Base-by-base conservation (phyloP, 768 basidiomycete species). In the Phanerochaete sordida region DNA sequence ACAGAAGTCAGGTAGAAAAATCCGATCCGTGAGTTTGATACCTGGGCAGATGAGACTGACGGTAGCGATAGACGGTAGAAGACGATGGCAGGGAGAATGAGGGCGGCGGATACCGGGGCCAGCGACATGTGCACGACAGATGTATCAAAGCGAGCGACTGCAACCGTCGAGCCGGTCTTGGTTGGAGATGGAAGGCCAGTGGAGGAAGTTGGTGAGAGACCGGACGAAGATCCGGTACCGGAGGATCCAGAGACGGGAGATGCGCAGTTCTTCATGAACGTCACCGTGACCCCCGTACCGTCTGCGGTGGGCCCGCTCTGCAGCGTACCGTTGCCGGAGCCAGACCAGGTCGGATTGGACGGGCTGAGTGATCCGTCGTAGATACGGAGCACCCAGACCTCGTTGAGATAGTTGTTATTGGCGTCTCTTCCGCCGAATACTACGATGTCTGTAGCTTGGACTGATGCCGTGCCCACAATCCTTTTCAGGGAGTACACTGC, bases 371-470 rank as follows among this genome's bases (percentile, higher is more conserved):
- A 71, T n/a, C 78, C 86, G 61, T 80, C 78, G 71, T 92, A 93
- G 3, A 88, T 82, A 56, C 91, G 78, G 61, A 93, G 77, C 8
- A 93, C 70, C 91, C 91, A 93, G 12, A 93, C 68, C 58, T 93
- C 91, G 43, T 84, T 81, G 3, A 91, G 76, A 67, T 89, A 86
- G 26, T 76, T 82, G 15, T 91, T 91, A 57, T 75, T 69, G 46
- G 77, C 75, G 68, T 91, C 89, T 64, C 81, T 81, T 43, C 91
- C 91, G 33, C 91, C 91, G 63, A 91, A 93, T 11, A 93, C 83
- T 47, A 93, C 79, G 19, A 84, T 87, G 68, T 93, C 91, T 26
- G 88, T 77, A 21, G 80, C 82, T n/a, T n/a, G 21, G 65, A 65
- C 69, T 24, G 82, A 77, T 39, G 78, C 72, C 7, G 65, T 63